Evolutionary conservation across 2,329 filamentous ascomycete genomes (phyloP), one percentile per base, ranked within the genome.

Genomic region (Paraconiothyrium sp.): DNA sequence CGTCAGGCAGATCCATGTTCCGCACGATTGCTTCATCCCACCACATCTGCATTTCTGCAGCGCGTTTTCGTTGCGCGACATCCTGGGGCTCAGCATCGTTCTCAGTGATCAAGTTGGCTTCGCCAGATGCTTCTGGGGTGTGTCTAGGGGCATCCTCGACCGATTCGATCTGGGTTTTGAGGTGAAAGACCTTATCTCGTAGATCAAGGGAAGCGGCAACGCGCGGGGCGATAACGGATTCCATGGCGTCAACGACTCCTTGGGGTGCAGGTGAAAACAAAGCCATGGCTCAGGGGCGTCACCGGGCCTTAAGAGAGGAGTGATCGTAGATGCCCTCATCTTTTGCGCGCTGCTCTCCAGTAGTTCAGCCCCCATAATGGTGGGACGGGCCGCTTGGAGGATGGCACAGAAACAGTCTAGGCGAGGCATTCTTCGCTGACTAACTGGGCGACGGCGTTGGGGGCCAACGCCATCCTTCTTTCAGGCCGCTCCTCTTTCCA

Each of bases 1-100:
- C 71, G 14, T 73, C 69, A 1, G 75, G 68, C 16, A 76, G 65
- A 11, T 71, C 60, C 72, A 77, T 74, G 35, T 77, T 63, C 57
- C 48, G 62, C 11, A 59, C 60, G 11, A 74, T 75, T 2, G 67
- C 69, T 46, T 77, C 70, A 35, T 74, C 68, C 74, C 74, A 78
- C 70, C 72, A 76, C 49, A 67, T 67, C 50, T 72, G 73, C 71
- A 76, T 74, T 24, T 71, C 61, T 24, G 64, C 68, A 9, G 68
- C 68, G 35, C 62, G 62, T 37, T 70, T 41, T 44, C 67, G 68
- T 8, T 63, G 47, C 9, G 54, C 64, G 11, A 54, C 64, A 60
- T 75, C 67, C 47, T 69, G 57, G 9, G 37, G 30, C 24, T 24
- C 56, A 11, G 49, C n/a, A 8, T 39, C 61, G 46, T 43, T 63